These are phyloP conservation scores for Coemansia sp. DNA, from an alignment of 192 early-diverging fungal species.

Conservation along the genomic window DNA sequence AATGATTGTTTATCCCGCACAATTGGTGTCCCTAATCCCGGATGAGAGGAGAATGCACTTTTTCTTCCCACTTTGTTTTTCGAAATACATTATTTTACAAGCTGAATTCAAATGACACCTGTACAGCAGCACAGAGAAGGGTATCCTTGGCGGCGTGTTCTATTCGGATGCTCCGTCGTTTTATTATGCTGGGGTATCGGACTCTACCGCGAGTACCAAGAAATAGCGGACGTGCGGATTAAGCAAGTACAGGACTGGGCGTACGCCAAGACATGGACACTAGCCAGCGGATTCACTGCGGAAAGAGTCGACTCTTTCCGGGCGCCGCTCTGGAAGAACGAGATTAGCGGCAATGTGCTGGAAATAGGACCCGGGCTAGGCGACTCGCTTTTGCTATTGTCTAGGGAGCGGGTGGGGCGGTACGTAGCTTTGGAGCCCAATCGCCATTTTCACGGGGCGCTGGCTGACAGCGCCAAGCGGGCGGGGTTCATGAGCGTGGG, in stretches of 20 bases:
- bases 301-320: conserved; percentile 14
- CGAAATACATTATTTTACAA: too few relatives aligned
- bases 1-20: neutral
- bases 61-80: too few relatives aligned
- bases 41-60: neutral
- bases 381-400: conserved; percentile 20
- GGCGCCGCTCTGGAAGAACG: conserved; percentile 19
- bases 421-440: conserved; percentile 42
- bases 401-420: neutral
- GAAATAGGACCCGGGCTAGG: conserved; percentile 38
- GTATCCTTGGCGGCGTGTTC: conserved; percentile 34
- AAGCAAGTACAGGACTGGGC: conserved; percentile 24
- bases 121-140: conserved; percentile 3
- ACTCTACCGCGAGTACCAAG: conserved; percentile 23
- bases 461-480: conserved; percentile 15
- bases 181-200: conserved; percentile 25
- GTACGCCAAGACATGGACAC: conserved; percentile 32
- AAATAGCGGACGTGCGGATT: neutral
- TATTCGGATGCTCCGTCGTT: conserved; percentile 12
- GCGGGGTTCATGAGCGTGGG: too few relatives aligned
- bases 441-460: conserved; percentile 8
- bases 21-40: neutral
- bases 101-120: too few relatives aligned
- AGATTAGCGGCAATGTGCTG: conserved; percentile 32
- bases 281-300: conserved; percentile 4